Evolutionary conservation across 768 basidiomycete species (phyloP), one percentile per base, ranked within the genome.

Genomic region (Psilocybe subaeruginosa): DNA sequence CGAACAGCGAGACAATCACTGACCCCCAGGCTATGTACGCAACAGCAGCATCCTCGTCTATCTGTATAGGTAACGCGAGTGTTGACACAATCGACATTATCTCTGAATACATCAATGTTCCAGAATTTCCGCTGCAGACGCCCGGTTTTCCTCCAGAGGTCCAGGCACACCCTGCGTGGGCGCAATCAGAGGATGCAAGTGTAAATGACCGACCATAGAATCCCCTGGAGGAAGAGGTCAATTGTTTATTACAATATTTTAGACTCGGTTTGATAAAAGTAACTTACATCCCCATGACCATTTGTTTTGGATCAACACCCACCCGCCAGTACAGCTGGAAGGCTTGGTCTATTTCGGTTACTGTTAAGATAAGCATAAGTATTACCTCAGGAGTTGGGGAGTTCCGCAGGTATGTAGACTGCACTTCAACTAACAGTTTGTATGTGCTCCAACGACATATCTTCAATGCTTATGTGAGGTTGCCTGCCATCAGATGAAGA

Each of bases 321-420:
- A 66, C 66, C 29, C 64, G 61, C 59, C 64, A 64, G 39, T 64
- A 67, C 19, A 73, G 58, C 43, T 70, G 61, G 45, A 73, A 58
- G 1, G 70, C 62, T 27, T 61, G 37, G 33, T 67, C 62, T 31
- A 73, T 73, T 37, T 73, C 71, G 1, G 72, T 73, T 14, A 67
- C 23, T 23, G 23, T 23, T 23, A 23, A 23, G 23, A 23, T 23
- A 23, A 23, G 23, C 2, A 23, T 23, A 23, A 23, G 23, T 23
- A 23, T 23, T 23, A 23, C 23, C 23, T 23, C 23, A 23, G 23
- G 23, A 2, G 23, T 23, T 23, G 2, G 23, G 23, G 23, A 23
- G 23, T 23, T 23, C 23, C 23, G 23, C 23, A 23, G 23, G 23
- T 23, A 23, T 23, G 23, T 23, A 23, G 23, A 23, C 23, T 23